Evolutionary conservation across 179 eudicot genomes (phyloP).

Genomic region (Patellifolia procumbens): DNA sequence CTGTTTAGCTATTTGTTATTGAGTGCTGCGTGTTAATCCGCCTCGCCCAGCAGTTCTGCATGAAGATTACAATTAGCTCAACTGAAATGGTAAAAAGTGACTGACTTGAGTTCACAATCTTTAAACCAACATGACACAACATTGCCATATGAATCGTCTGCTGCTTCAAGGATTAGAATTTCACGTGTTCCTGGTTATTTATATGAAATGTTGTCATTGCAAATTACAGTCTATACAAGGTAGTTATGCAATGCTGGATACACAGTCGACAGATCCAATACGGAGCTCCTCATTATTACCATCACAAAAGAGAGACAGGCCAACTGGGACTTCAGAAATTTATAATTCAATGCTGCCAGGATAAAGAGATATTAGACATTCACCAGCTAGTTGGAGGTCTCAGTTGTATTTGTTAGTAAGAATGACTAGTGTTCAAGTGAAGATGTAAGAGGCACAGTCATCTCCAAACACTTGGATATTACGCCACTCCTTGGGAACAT

Average conservation of each 20-base stretch:
- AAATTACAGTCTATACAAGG: neutral
- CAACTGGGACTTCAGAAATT: neutral
- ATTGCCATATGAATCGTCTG: neutral
- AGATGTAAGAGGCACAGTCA: neutral
- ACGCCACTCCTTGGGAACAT: neutral
- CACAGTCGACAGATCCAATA: neutral
- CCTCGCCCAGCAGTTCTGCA: conserved; percentile 71
- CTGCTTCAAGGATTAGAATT: neutral
- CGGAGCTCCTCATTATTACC: neutral
- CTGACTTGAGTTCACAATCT: neutral
- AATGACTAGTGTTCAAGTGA: neutral
- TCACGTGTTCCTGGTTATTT: neutral
- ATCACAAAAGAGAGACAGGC: neutral
- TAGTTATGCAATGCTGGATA: neutral
- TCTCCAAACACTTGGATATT: neutral
- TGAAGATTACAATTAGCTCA: neutral
- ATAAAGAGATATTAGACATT: neutral
- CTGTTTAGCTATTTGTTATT: conserved; percentile 46
- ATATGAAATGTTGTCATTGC: neutral
- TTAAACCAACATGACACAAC: neutral
- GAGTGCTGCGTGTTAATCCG: conserved; percentile 76
- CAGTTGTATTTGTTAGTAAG: neutral
- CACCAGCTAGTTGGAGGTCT: neutral
- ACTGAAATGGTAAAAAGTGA: too few relatives aligned
- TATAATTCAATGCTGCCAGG: neutral